A percentile compares a stretch with the other conserved stretches of the same genome.
phyloP scores from a whole-genome alignment of 2,329 filamentous ascomycete species.

The Amesomyces nigricolor region DNA sequence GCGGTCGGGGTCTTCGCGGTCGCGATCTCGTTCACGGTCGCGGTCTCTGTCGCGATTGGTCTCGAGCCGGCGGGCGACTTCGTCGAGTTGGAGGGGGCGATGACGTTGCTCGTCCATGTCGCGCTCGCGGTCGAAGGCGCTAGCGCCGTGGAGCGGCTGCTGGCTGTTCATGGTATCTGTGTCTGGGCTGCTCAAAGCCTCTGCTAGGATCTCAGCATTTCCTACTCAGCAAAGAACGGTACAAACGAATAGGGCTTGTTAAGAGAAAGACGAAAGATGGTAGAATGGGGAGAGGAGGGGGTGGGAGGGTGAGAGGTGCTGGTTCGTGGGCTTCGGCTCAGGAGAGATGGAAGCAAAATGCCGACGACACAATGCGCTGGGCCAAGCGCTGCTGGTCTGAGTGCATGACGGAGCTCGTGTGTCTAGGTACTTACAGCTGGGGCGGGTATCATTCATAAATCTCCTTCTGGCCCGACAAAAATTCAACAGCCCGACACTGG shows the following conservation, averaged over 20 bases:
- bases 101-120: slow-evolving; percentile 43
- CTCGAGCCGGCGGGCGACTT: slow-evolving; percentile 35
- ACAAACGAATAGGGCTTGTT: neutral
- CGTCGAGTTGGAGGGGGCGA: slow-evolving; percentile 43
- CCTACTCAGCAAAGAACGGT: neutral
- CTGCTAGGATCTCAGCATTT: slow-evolving; percentile 11
- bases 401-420: neutral
- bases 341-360: slow-evolving; percentile 11
- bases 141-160: slow-evolving; percentile 36
- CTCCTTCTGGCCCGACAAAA: slow-evolving; percentile 8
- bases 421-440: slow-evolving; percentile 25
- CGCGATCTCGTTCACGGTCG: slow-evolving; percentile 40
- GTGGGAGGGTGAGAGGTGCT: neutral
- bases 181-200: slow-evolving; percentile 17
- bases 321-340: slow-evolving; percentile 10
- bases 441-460: slow-evolving; percentile 18
- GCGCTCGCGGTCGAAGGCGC: slow-evolving; percentile 44
- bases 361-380: slow-evolving; percentile 4
- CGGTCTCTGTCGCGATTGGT: slow-evolving; percentile 23
- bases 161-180: slow-evolving; percentile 41
- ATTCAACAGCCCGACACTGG: slow-evolving; percentile 1
- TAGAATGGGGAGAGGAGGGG: neutral
- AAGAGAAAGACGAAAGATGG: neutral
- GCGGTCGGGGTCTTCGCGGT: slow-evolving; percentile 61
- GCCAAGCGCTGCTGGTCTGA: too few relatives aligned